Evolutionary conservation across 441 rosid genomes (phyloP).

Genomic region (Erysimum pusillum): DNA sequence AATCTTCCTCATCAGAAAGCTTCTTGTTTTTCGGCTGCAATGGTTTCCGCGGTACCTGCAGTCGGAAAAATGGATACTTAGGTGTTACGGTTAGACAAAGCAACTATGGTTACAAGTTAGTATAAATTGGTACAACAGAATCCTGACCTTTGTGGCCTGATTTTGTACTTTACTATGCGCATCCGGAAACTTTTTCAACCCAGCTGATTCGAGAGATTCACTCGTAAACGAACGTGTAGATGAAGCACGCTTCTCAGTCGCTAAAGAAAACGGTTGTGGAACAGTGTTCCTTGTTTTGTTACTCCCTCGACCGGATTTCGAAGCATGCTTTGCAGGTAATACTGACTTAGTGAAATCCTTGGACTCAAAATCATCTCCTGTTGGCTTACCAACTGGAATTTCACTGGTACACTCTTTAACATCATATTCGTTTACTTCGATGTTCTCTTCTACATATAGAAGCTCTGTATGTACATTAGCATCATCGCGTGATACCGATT

Average conservation of each 20-base stretch:
- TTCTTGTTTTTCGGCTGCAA: slow-evolving; percentile 88
- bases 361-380: neutral
- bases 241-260: slow-evolving; percentile 92
- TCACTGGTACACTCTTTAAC: slow-evolving; percentile 89
- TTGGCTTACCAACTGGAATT: slow-evolving; percentile 50
- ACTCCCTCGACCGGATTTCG: slow-evolving; percentile 55
- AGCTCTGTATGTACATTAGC: slow-evolving; percentile 58
- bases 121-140: neutral
- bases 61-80: slow-evolving; percentile 43
- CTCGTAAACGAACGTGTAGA: slow-evolving; percentile 59
- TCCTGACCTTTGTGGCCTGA: slow-evolving; percentile 35
- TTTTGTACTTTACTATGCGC: slow-evolving; percentile 48
- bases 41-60: slow-evolving; percentile 75
- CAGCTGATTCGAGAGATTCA: slow-evolving; percentile 51
- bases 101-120: neutral
- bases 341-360: slow-evolving; percentile 51
- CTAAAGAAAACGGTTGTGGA: slow-evolving; percentile 93
- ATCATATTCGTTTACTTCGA: slow-evolving; percentile 73
- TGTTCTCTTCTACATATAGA: slow-evolving; percentile 60
- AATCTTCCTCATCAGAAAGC: slow-evolving; percentile 89
- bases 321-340: slow-evolving; percentile 51
- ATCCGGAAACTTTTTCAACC: slow-evolving; percentile 50
- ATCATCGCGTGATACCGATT: slow-evolving; percentile 61
- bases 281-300: slow-evolving; percentile 76
- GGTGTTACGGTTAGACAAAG: neutral